Evolutionary conservation across 257 asterid genomes (phyloP), one percentile per base, ranked within the genome.

Genomic region (Jacaranda copaia): DNA sequence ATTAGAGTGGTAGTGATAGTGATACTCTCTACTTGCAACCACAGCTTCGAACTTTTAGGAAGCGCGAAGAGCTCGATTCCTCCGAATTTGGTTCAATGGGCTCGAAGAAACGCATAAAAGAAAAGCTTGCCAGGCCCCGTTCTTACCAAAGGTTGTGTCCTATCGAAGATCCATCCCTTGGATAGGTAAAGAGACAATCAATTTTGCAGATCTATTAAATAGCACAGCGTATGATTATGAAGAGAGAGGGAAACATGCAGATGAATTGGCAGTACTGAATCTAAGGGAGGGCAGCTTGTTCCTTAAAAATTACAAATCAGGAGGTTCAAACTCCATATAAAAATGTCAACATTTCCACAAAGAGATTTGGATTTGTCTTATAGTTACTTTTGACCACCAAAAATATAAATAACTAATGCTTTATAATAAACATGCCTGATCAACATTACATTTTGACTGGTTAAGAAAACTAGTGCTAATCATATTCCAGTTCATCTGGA

Each of bases 401-500:
- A 19, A 19, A 49, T 8, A 18, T 36, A 53, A 49, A 68, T 42
- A 58, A 69, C 45, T n/a, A 69, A 63, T 75, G 42, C 43, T 18
- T 61, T 16, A 58, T 20, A 60, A 49, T 13, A 69, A 52, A 15
- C 83, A 63, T 61, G 77, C 78, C 59, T 18, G 53, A 59, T 58
- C 68, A 65, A 73, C 51, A 68, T 36, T 13, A 52, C 40, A 56
- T 51, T 58, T 56, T 67, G 13, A 45, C 42, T 42, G 43, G 61
- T 61, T 16, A 14, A 55, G 72, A 77, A 58, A 70, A 76, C 13
- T 62, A 51, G 15, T 53, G 70, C 87, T 88, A 96, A 80, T 96
- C 99, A 83, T 96, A 96, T 79, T 96, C 98, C 85, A 96, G 75
- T 76, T 96, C 99, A 77, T 96, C 99, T 5, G 97, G 98, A 48